Base-by-base conservation (phyloP, 2,329 filamentous ascomycete species). In the Xylariales sp. region DNA sequence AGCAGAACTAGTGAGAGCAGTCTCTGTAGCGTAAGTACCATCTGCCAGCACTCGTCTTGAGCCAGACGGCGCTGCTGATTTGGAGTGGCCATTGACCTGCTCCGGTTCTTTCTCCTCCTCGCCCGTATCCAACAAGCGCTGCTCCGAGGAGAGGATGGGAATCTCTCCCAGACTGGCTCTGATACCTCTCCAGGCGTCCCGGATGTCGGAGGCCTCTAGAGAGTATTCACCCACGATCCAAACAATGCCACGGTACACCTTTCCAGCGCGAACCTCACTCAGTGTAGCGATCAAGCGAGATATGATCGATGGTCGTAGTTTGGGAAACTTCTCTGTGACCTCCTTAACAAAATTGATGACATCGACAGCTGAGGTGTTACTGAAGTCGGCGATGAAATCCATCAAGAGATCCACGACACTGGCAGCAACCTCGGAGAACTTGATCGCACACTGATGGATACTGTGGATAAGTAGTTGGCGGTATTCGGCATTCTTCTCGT, bases 151-250 rank as follows among this genome's bases (percentile, higher is more conserved):
- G 43, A 98, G 76, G 46, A 98, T 98, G 3, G 93, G 93, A 45
- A 98, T 97, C 66, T 98, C 93, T 48, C 93, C 93, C 40, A 98
- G 71, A 58, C 90, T 96, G 15, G 90, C 82, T 46, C 93, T 81
- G 61, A 98, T 97, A 48, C 88, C 81, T 69, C 93, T 96, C 93
- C 93, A 98, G 0, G 91, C 91, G 57, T 95, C 91, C 51, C 88
- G 80, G 54, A 98, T 97, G 56, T 97, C 90, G 57, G 82, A 89
- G 63, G 93, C 86, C 59, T 96, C 89, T 22, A 95, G 70, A 21
- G 90, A 95, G 63, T 97, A 98, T 65, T 98, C 93, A 61, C 93
- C 93, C 51, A 98, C 82, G 55, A 97, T 95, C 93, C 93, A 98
- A 49, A 98, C 74, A 33, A 94, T 93, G 35, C 93, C 93, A 43